These are phyloP conservation scores for Penicillium sp. DNA, from an alignment of 2,329 filamentous ascomycete genomes.

Conservation along the genomic window DNA sequence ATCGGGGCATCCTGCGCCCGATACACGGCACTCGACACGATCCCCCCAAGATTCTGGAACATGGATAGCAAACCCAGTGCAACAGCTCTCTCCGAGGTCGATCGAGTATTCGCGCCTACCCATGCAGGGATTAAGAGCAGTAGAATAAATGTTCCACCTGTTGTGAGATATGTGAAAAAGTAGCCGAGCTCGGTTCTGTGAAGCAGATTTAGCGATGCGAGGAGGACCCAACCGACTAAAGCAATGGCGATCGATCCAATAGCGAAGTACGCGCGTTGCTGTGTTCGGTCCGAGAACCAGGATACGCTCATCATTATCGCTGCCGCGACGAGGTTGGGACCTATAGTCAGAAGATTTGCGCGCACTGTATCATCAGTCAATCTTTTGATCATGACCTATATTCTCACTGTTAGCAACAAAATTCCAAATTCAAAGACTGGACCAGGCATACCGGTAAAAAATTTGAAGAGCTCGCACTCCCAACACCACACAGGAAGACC, in stretches of 20 bases:
- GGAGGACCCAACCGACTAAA: neutral
- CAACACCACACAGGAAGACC: neutral
- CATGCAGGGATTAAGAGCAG: neutral
- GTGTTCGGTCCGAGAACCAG: neutral
- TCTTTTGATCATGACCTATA: neutral
- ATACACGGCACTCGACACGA: neutral
- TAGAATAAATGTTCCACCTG: neutral
- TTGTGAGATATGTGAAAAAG: neutral
- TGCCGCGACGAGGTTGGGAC: neutral
- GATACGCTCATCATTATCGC: neutral
- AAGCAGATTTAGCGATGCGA: neutral
- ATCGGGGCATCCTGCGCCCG: neutral
- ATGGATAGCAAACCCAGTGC: neutral
- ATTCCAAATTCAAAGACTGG: neutral
- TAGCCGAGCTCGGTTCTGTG: neutral
- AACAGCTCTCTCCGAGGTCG: neutral
- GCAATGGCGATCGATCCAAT: neutral
- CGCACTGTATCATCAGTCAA: neutral
- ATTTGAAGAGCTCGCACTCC: neutral
- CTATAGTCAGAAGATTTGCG: slow-evolving; percentile 3
- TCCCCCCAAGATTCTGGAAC: neutral
- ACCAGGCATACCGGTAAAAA: neutral
- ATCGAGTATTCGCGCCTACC: neutral
- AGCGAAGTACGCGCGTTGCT: neutral
- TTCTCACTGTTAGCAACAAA: neutral